These are phyloP conservation scores for Aspergillus heteromorphus DNA, from an alignment of 495 filamentous ascomycete species.

Conservation along the genomic window DNA sequence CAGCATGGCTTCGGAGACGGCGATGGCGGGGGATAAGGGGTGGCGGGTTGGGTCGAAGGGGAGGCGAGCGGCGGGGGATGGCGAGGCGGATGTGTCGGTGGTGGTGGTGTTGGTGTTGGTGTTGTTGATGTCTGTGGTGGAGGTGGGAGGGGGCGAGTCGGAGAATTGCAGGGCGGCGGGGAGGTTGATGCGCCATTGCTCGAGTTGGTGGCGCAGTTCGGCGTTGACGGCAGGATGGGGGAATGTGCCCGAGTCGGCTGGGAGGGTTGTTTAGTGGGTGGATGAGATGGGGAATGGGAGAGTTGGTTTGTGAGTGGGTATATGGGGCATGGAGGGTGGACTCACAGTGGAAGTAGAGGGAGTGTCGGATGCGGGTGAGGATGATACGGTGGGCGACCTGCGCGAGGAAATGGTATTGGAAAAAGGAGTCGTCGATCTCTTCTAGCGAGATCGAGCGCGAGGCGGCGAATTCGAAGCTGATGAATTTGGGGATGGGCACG, in stretches of 20 bases:
- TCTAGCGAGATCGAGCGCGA: constrained; percentile 25
- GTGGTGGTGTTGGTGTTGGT: too few relatives aligned
- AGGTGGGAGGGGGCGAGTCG: constrained; percentile 16
- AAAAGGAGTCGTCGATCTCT: constrained; percentile 42
- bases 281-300: background rate
- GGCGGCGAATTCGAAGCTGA: constrained; percentile 34
- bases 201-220: constrained; percentile 43
- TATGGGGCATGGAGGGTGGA: background rate
- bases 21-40: constrained; percentile 33
- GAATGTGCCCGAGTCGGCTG: constrained; percentile 42
- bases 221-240: constrained; percentile 41
- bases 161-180: constrained; percentile 38
- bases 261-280: background rate
- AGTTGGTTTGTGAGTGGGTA: too few relatives aligned
- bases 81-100: constrained; percentile 16
- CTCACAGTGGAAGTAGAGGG: constrained; percentile 46
- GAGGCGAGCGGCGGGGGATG: constrained; percentile 11
- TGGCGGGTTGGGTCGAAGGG: constrained; percentile 16
- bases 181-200: constrained; percentile 44
- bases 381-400: constrained; percentile 47
- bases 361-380: constrained; percentile 43
- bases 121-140: too few relatives aligned
- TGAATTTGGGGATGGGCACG: constrained; percentile 46
- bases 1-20: constrained; percentile 45
- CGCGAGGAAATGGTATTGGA: constrained; percentile 47